Evolutionary conservation across 768 basidiomycete species (phyloP).

Genomic region (Lanmaoa pseudosensibilis): DNA sequence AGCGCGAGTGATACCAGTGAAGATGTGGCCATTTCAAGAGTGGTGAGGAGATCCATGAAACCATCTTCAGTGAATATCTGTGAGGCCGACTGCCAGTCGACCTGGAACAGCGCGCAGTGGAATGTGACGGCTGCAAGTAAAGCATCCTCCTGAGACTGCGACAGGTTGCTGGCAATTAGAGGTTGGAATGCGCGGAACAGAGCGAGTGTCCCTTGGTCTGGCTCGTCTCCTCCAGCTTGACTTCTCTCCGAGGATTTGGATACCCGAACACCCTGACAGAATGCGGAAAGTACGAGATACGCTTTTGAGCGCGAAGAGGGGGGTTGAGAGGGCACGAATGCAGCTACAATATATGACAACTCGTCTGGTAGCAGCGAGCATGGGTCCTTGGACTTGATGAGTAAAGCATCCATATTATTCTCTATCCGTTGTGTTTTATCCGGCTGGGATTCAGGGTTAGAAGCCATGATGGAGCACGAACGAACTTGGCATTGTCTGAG

Average conservation of each 20-base stretch:
- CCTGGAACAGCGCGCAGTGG: conserved; percentile 78
- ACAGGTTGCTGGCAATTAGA: conserved; percentile 47
- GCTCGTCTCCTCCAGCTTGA: conserved; percentile 36
- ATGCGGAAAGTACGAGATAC: conserved; percentile 64
- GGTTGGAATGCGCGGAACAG: conserved; percentile 54
- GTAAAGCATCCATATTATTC: conserved; percentile 29
- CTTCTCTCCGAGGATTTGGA: conserved; percentile 36
- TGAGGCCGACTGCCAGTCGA: conserved; percentile 70
- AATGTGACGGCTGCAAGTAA: conserved; percentile 61
- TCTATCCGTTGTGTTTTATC: not conserved
- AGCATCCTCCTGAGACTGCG: conserved; percentile 53
- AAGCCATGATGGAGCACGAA: conserved; percentile 8
- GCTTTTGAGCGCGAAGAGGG: conserved; percentile 59
- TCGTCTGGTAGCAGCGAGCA: conserved; percentile 53
- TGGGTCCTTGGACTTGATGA: conserved; percentile 35
- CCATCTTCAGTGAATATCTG: conserved; percentile 65
- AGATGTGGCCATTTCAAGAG: conserved; percentile 61
- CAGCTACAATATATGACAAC: conserved; percentile 47
- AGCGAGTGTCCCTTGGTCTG: conserved; percentile 48
- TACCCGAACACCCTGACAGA: conserved; percentile 59
- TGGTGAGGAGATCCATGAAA: conserved; percentile 58
- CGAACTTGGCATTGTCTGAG: not conserved
- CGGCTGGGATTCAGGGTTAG: not conserved
- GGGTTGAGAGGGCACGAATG: conserved; percentile 51
- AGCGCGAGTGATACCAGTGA: conserved; percentile 54